Base-by-base conservation (phyloP, 108 stramenopile genomes). In the Skeletonema potamos region DNA sequence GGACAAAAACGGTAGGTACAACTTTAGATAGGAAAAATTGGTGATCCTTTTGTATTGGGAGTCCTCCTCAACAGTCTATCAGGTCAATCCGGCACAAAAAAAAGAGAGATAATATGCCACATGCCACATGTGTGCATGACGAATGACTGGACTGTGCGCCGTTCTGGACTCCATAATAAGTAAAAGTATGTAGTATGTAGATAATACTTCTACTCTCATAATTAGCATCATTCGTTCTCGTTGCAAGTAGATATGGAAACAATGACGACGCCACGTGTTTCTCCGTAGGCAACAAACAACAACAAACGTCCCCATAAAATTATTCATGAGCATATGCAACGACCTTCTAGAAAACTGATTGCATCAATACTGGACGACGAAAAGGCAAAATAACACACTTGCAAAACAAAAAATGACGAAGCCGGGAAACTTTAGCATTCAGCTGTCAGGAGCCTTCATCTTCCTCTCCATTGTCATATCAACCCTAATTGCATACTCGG, bases 381-480 rank as follows among this genome's bases (percentile, higher is more conserved):
- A 8, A 22, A 1, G 22, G 1, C 48, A 51, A 8, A 9, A 51
- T 22, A n/a, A n/a, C 4, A 46, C 13, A 0, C n/a, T n/a, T 20
- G 22, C 6, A 20, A 51, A 51, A 15, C 4, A 22, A 51, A 51
- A 51, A 51, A 51, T 51, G 48, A 51, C 48, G 9, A 51, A 51
- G 48, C 48, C 48, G 48, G 48, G 48, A 4, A 51, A 62, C 8
- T 77, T 77, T 56, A 57, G 68, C 72, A 68, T 79, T 66, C 58
- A 59, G 24, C 48, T 79, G 2, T 77, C 86, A 11, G 28, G 29
- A 22, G 43, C 58, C 29, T 89, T 89, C 72, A 58, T 86, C 54
- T 28, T 79, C 0, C 34, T 84, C 36, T 67, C 80, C 56, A 28
- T 81, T 22, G 43, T 73, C 11, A 37, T 84, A 4, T 65, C 82